Evolutionary conservation across 257 asterid genomes (phyloP), one percentile per base, ranked within the genome.

Genomic region (Paraleonurus japonicus): DNA sequence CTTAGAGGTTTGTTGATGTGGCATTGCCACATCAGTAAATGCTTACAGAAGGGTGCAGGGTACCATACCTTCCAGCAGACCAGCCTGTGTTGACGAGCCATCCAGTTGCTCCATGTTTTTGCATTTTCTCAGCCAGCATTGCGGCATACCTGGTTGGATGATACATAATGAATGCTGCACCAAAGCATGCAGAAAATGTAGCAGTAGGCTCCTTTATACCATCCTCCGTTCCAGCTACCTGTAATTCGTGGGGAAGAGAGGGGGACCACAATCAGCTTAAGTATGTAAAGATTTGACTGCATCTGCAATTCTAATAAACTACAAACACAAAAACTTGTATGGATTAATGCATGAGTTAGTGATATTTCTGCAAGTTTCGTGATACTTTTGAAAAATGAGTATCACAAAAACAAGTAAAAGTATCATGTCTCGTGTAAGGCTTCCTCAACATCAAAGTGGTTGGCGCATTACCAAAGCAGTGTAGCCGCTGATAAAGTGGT

Each of bases 201-300:
- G 98, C 95, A 0, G 96, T 83, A 3, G 98, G 98, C 79, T 92
- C 98, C 81, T 92, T 92, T 70, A 92, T 87, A 20, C 97, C 98
- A 32, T 90, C 97, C 79, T 88, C 98, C 0, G 98, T 92, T 65
- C 98, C 98, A n/a, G 98, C 98, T 17, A 92, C 97, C 98, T 92
- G 50, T 30, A 67, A 75, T 54, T 2, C 32, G 26, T 17, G 4
- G 27, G 68, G 45, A 9, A 8, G 47, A 32, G 12, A 26, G 12
- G 47, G 17, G 20, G 53, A 4, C 16, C 53, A 45, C 15, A 45
- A 45, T 35, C 23, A 62, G 17, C 17, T 5, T 39, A 32, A 43
- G 5, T 43, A 48, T 63, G 32, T 43, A 45, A 11, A 48, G 9
- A 47, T 22, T 72, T 61, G 27, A 32, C 7, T 23, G 20, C 53